phyloP scores from a whole-genome alignment of 148 eudicot species.

The Spergularia marina region DNA sequence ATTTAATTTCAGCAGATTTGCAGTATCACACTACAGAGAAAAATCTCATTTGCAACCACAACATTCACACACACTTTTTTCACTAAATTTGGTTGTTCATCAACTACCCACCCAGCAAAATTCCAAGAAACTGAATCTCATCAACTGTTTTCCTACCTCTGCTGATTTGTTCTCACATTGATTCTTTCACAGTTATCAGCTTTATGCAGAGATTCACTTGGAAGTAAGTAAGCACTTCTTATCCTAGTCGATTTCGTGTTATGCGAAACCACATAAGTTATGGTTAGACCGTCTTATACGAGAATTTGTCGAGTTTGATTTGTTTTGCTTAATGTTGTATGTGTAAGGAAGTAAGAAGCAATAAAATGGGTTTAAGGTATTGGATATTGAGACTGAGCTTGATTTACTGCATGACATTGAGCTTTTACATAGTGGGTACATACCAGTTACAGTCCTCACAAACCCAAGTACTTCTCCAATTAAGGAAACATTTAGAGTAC shows the following conservation, averaged over 20 bases:
- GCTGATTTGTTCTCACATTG: constrained; percentile 5
- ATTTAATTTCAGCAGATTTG: constrained; percentile 14
- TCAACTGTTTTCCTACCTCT: background rate
- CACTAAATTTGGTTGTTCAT: constrained; percentile 3
- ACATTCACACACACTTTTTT: background rate
- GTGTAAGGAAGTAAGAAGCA: background rate
- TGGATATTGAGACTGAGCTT: constrained; percentile 30
- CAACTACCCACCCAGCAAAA: background rate
- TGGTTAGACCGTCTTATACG: background rate
- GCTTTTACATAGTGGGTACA: constrained; percentile 31
- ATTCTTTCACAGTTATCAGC: background rate
- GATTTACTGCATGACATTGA: constrained; percentile 32
- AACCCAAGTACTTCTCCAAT: constrained; percentile 54
- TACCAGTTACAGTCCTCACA: constrained; percentile 58
- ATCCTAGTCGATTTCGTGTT: background rate
- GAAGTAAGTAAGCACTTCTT: background rate
- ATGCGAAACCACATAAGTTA: background rate
- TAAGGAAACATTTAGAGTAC: constrained; percentile 62
- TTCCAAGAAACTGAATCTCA: constrained; percentile 14
- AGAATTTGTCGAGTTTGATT: constrained; percentile 3
- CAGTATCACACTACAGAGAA: background rate
- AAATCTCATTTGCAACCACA: constrained; percentile 15
- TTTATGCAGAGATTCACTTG: background rate
- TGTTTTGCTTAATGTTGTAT: background rate
- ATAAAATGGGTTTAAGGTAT: constrained; percentile 16